These are phyloP conservation scores for Flaveria ramosissima DNA, from an alignment of 129 eudicot species.

Conservation along the genomic window DNA sequence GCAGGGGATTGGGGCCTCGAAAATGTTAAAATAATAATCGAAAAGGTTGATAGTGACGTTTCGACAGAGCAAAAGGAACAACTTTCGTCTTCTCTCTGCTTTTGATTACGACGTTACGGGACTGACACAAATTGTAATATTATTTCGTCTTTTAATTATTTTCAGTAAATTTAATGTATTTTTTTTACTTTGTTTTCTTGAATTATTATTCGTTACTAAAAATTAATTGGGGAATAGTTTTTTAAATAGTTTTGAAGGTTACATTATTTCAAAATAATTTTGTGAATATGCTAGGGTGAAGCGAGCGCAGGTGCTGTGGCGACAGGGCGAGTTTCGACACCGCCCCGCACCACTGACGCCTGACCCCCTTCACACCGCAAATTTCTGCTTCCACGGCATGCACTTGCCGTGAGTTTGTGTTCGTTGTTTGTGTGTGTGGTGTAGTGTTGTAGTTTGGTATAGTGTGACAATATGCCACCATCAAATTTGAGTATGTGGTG, in stretches of 20 bases:
- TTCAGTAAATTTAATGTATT: background rate
- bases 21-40: constrained; percentile 8
- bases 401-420: no score
- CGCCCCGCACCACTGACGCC: no score
- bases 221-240: no score
- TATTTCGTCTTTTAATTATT: background rate
- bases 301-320: no score
- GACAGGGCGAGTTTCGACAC: no score
- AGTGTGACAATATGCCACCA: no score
- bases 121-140: constrained; percentile 28
- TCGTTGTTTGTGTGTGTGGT: no score
- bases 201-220: background rate
- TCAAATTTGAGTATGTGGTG: no score
- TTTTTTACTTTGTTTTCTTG: background rate
- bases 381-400: no score
- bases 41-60: constrained; percentile 25
- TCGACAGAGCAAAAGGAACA: constrained; percentile 50
- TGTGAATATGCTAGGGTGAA: no score
- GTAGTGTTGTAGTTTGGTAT: no score
- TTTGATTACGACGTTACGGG: constrained; percentile 35
- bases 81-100: constrained; percentile 36
- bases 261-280: background rate
- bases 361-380: no score
- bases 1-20: constrained; percentile 13
- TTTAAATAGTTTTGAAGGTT: background rate